Evolutionary conservation across 2,329 filamentous ascomycete genomes (phyloP), one percentile per base, ranked within the genome.

Genomic region (Colletotrichum abscissum): DNA sequence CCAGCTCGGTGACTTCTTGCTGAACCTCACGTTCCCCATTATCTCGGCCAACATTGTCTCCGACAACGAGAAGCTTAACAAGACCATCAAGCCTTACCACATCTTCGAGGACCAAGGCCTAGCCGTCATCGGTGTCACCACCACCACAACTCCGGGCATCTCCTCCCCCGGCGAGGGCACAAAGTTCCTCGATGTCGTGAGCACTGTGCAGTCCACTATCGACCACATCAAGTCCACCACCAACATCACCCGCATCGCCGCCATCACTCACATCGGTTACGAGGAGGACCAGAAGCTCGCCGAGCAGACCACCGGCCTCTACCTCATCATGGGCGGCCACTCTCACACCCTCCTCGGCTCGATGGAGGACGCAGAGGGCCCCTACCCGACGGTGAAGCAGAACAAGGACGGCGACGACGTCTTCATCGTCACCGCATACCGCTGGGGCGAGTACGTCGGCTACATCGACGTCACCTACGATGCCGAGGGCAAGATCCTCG

Each of bases 401-500:
- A 92, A 93, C 79, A 80, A 85, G 74, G 87, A 90, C 63, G 91
- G 90, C 57, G 88, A 92, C 42, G 91, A 93, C 77, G 91, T 93
- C 63, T 93, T 92, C 78, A 87, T 92, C 77, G 91, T 93, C 22
- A 92, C 90, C 8, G 88, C 91, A 2, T 93, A 91, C 78, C 88
- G 90, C 74, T 93, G 91, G 91, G 91, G 91, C 64, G 90, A 92
- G 81, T 92, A 92, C 69, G 81, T 93, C 2, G 91, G 91, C 70
- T 91, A 91, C 79, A 93, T 93, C 75, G 90, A 92, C 75, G 86
- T 93, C 8, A 90, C 89, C 1, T 93, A 91, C 77, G 90, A 92
- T 76, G 75, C 83, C 4, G 82, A 88, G 1, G 91, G 91, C 79
- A 90, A 88, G 79, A 88, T 92, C 19, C 84, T 92, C 6, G 86